phyloP scores from a whole-genome alignment of 2,329 filamentous ascomycete species.

The Thermomyces lanuginosus region DNA sequence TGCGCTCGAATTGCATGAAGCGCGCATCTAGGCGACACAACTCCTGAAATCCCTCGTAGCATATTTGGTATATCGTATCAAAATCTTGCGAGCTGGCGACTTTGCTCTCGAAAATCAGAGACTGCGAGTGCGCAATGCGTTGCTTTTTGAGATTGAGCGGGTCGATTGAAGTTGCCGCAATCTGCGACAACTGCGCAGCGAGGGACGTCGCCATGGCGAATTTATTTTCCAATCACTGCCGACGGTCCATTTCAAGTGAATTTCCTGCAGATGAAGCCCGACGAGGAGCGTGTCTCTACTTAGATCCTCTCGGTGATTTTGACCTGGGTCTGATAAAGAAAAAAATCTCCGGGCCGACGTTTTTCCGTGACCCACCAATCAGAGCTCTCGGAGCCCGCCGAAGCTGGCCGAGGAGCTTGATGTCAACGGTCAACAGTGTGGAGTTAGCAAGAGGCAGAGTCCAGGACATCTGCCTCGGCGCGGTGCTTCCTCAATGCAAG shows the following conservation, averaged over 20 bases:
- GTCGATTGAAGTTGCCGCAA: conserved; percentile 77
- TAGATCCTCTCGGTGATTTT: too few relatives aligned
- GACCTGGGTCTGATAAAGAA: too few relatives aligned
- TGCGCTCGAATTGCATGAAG: conserved; percentile 57
- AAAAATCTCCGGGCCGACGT: too few relatives aligned
- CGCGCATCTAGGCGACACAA: conserved; percentile 71
- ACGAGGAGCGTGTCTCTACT: too few relatives aligned
- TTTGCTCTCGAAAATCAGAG: conserved; percentile 77
- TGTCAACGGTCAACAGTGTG: too few relatives aligned
- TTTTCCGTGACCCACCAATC: too few relatives aligned
- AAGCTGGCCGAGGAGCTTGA: too few relatives aligned
- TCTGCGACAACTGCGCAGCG: conserved; percentile 82
- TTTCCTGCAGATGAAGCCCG: too few relatives aligned
- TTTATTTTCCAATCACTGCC: not conserved
- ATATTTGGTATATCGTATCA: conserved; percentile 73
- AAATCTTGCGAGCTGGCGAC: conserved; percentile 79
- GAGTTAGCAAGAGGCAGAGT: too few relatives aligned
- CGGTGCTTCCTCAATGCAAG: conserved; percentile 10
- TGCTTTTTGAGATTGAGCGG: conserved; percentile 87
- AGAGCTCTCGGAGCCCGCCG: too few relatives aligned
- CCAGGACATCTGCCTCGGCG: too few relatives aligned
- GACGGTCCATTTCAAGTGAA: conserved; percentile 5
- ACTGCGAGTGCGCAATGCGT: conserved; percentile 81
- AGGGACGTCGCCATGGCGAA: conserved; percentile 76
- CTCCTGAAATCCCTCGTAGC: conserved; percentile 77